A percentile compares a stretch with the other conserved stretches of the same genome.
Conservation (phyloP, 1,139 yeast species). For the Nematodospora anomalae region DNA sequence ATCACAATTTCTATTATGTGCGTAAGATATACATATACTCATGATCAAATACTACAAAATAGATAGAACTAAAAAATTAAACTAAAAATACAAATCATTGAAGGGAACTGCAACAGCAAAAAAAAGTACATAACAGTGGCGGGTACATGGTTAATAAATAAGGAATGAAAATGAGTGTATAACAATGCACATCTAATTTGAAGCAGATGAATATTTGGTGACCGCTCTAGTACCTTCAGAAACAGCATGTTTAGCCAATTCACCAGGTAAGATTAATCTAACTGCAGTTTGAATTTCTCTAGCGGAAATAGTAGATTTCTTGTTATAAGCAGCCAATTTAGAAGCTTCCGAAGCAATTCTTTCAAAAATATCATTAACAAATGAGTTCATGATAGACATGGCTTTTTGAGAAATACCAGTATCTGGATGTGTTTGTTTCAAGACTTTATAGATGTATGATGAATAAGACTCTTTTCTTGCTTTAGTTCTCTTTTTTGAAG, state of each 20-base stretch:
- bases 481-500: slow-evolving; percentile 92
- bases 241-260: slow-evolving; percentile 98
- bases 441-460: slow-evolving; percentile 96
- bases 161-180: too few species aligned
- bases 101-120: too few species aligned
- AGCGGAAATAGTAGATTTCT: slow-evolving; percentile 97
- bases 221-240: slow-evolving; percentile 99
- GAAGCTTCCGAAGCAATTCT: slow-evolving; percentile 98
- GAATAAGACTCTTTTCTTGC: slow-evolving; percentile 99
- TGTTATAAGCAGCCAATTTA: slow-evolving; percentile 99
- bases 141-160: too few species aligned
- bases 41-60: not conserved
- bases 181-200: slow-evolving; percentile 47
- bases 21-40: not conserved
- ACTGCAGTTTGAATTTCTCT: slow-evolving; percentile 99
- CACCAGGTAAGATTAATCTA: slow-evolving; percentile 98
- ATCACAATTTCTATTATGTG: too few species aligned
- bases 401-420: slow-evolving; percentile 99
- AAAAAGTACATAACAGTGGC: too few species aligned
- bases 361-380: slow-evolving; percentile 94
- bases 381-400: slow-evolving; percentile 98
- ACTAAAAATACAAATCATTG: not conserved
- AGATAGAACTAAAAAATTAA: not conserved
- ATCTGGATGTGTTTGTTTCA: slow-evolving; percentile 99
- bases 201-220: slow-evolving; percentile 95